Evolutionary conservation across 1,139 yeast genomes (phyloP), one percentile per base, ranked within the genome.

Genomic region (Dujonia santamariae): DNA sequence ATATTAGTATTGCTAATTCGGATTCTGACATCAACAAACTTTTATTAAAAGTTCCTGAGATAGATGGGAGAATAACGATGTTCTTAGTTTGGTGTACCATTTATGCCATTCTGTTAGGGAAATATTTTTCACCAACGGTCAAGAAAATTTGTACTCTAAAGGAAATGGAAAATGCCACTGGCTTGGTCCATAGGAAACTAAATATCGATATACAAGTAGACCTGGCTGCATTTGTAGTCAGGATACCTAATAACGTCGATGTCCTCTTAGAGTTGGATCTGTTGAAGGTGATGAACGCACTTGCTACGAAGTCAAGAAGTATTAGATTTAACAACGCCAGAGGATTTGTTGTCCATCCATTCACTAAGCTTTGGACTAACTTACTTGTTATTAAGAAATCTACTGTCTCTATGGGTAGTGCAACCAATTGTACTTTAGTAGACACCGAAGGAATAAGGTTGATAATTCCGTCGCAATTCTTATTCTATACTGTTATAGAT

Each of bases 401-500:
- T 36, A 20, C 31, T 31, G 64, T 44, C 28, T 60, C 45, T 23
- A 38, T 54, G 28, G 50, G 59, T 50, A 26, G 47, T 47, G 32
- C 51, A 55, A 37, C 46, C 51, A 43, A 4, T 29, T 53, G 7
- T 42, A 20, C 56, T 30, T 56, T 51, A 16, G 44, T 66, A 13
- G 40, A 40, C 1, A 47, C 70, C 7, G 48, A 47, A 11, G 54
- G 61, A 2, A 51, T 68, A 8, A 46, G 69, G 28, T 45, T 70
- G 28, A 59, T 56, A 34, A 60, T 80, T 33, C 85, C 87, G 1
- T 78, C 78, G 48, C 78, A 78, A 40, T 80, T 80, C 48, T 63
- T 80, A 36, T 74, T 83, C 39, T 82, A 80, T 53, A 73, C 77
- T 8, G 74, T 84, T 25, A 63, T 82, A 36, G 95, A 85, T 44